Evolutionary conservation across 225 moss, liverwort and hornwort species (phyloP), one percentile per base, ranked within the genome.

Genomic region (Polytrichum commune): DNA sequence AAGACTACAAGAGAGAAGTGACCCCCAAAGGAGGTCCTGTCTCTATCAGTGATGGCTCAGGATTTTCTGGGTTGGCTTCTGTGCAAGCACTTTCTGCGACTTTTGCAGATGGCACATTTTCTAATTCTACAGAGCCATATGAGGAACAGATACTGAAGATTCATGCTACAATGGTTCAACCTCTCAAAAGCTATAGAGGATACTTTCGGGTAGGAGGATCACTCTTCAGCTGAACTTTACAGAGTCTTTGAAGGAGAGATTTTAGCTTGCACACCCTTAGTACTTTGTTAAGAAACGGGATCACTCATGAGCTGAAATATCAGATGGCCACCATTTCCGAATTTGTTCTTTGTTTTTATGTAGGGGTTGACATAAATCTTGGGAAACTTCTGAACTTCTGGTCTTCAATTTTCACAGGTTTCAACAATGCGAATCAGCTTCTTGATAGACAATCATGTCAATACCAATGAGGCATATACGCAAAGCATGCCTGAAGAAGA

Each of bases 341-440:
- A 10, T 38, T 33, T 38, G 10, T 38, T 38, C 38, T 38, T 10
- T 38, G 38, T 38, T 46, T 46, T 46, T 4, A 35, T 35, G 35
- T 35, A 9, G 35, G 35, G 35, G 35, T 2, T 2, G 35, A 8
- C 35, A 35, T 9, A 16, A 13, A 46, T 46, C 46, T 46, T 16
- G 16, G 46, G 46, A 46, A 35, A 35, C 20, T 58, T n/a, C 20
- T 58, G 58, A 58, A 58, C 20, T 58, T 24, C 9, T 58, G 20
- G 58, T 2, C 7, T 58, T 13, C 58, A 58, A 58, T 16, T 63
- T 26, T 54, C 66, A 56, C 76, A 95, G 95, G 92, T 95, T 25
- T 92, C 95, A 72, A 90, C 92, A 57, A 88, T 80, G 78, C 87
- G 92, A 66, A 90, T 95, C 62, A 90, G 92, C 85, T 95, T 95